A percentile compares a stretch with the other conserved stretches of the same genome.
Conservation (phyloP, 176 grass and related monocot genomes). For the Miscanthus lutarioriparius region DNA sequence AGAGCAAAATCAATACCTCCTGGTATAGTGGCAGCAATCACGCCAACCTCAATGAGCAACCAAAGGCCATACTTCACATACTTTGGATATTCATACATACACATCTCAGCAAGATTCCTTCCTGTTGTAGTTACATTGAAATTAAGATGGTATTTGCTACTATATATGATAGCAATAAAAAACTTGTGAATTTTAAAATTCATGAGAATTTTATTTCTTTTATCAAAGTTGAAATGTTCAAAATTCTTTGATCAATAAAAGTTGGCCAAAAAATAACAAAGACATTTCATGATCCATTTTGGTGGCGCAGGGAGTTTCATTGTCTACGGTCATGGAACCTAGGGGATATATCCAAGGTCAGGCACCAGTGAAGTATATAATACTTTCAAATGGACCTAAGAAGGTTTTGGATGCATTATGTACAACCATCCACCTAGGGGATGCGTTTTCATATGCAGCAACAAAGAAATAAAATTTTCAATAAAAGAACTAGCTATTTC, state of each 20-base stretch:
- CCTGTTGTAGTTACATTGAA: conserved; percentile 39
- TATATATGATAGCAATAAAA: background rate
- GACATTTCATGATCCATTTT: background rate
- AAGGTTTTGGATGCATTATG: background rate
- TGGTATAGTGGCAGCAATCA: conserved; percentile 78
- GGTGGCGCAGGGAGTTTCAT: background rate
- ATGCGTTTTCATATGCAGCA: background rate
- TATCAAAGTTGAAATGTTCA: background rate
- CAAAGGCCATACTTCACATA: conserved; percentile 63
- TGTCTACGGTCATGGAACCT: background rate
- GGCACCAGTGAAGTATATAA: background rate
- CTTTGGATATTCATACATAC: conserved; percentile 71
- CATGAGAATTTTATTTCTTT: background rate
- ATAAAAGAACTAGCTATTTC: background rate
- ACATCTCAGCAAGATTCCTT: conserved; percentile 71
- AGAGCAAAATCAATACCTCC: conserved; percentile 48
- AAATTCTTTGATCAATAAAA: background rate
- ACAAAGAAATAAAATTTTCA: background rate
- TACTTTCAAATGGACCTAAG: background rate
- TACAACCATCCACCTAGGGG: background rate
- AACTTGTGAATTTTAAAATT: background rate
- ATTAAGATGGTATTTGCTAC: background rate
- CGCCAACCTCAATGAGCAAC: conserved; percentile 62
- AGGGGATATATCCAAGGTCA: background rate
- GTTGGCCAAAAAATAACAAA: background rate